Base-by-base conservation (phyloP, 1,284 basidiomycete species). In the Microbotryomycetes sp. region DNA sequence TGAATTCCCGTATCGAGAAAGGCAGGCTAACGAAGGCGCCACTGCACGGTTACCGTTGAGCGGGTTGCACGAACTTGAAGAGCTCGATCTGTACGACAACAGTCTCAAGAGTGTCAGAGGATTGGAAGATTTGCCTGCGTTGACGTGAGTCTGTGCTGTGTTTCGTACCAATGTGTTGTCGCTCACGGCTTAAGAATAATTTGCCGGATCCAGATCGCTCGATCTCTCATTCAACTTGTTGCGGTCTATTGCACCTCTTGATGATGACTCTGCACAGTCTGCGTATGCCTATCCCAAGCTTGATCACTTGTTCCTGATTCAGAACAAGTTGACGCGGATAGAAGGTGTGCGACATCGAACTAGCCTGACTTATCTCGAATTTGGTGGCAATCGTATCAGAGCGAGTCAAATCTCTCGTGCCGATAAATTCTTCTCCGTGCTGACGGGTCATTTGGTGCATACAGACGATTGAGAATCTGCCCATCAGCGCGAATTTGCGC, bases 221-320 rank as follows among this genome's bases (percentile, higher is more conserved):
- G 96, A 98, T 78, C 79, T 97, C 31, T 97, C 93, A 2, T 98
- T 97, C 82, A 98, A 98, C 78, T 82, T 94, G 53, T 79, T 97
- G 60, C 82, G 84, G 60, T 75, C 80, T 16, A 78, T 91, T 32
- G 71, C 77, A 47, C 58, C 72, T 0, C 89, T 92, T 0, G 82
- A 85, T 45, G 78, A 79, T 4, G 74, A 89, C 22, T 77, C 80
- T 7, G 76, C 80, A 55, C 78, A 93, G 1, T 79, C 78, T 3
- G 81, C 83, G 2, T 73, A 79, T 28, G 74, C 66, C 15, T 70
- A 76, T 23, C 80, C 96, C 31, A 79, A 82, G 55, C 54, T 69
- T 19, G 63, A 62, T 14, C 67, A 88, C 0, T 80, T 96, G 25
- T 98, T 92, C 77, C 90, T 98, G 71, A 90, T 98, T 2, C 94